A percentile compares a stretch with the other conserved stretches of the same genome.
Evolutionary conservation across 2,329 filamentous ascomycete species (phyloP).

Genomic region (Trematosphaeria pertusa): DNA sequence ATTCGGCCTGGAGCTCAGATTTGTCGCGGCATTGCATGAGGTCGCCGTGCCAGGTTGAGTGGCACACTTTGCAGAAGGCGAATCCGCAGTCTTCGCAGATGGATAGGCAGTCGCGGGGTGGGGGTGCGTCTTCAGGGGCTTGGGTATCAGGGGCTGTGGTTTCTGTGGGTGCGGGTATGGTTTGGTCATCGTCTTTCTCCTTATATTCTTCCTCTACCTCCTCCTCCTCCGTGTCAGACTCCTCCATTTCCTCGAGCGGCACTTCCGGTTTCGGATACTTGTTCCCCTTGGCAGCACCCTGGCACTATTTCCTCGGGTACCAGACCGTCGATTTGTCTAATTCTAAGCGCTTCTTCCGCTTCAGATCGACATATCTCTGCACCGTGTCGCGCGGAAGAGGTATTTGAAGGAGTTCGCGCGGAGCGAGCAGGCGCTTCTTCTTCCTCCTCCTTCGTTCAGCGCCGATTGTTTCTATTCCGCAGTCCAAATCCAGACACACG

Average conservation of each 20-base stretch:
- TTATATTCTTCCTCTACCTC: too few species aligned
- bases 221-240: slow-evolving; percentile 28
- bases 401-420: slow-evolving; percentile 72
- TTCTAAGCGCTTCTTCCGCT: slow-evolving; percentile 87
- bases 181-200: too few species aligned
- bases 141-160: too few species aligned
- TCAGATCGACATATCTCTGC: slow-evolving; percentile 82
- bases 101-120: slow-evolving; percentile 71
- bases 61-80: slow-evolving; percentile 82
- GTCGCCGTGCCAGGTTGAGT: too few species aligned
- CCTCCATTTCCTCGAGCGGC: slow-evolving; percentile 30
- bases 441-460: not conserved
- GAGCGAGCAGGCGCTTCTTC: slow-evolving; percentile 65
- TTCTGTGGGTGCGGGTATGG: too few species aligned
- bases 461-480: slow-evolving; percentile 66
- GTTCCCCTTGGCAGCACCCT: slow-evolving; percentile 74
- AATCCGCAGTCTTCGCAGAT: slow-evolving; percentile 79
- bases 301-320: slow-evolving; percentile 87
- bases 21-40: too few species aligned
- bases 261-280: slow-evolving; percentile 49
- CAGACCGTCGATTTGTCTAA: slow-evolving; percentile 88
- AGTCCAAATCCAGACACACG: slow-evolving; percentile 78
- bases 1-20: too few species aligned
- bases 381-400: slow-evolving; percentile 67
- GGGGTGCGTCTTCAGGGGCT: too few species aligned